A percentile compares a stretch with the other conserved stretches of the same genome.
Conservation (phyloP, 352 stramenopile species). For the Pythium oligandrum region DNA sequence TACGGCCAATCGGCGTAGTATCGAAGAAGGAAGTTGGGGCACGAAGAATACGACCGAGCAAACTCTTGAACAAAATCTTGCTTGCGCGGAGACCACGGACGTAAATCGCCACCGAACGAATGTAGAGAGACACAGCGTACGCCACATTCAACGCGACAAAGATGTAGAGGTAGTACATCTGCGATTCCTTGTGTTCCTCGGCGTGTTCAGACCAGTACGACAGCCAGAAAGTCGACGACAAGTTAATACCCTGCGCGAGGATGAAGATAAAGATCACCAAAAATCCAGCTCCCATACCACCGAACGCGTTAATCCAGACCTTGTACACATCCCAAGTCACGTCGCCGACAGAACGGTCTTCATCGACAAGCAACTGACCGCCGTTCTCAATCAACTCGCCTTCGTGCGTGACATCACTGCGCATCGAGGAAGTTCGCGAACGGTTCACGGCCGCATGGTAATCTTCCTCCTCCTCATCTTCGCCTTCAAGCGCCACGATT, state of each 20-base stretch:
- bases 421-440: slow-evolving; percentile 45
- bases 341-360: slow-evolving; percentile 58
- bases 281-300: slow-evolving; percentile 39
- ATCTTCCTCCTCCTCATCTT: slow-evolving; percentile 32
- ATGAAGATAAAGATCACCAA: slow-evolving; percentile 44
- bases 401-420: slow-evolving; percentile 46
- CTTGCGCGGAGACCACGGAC: slow-evolving; percentile 50
- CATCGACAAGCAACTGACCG: slow-evolving; percentile 52
- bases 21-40: slow-evolving; percentile 78
- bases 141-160: slow-evolving; percentile 67
- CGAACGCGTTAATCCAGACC: slow-evolving; percentile 58
- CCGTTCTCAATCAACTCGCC: slow-evolving; percentile 23
- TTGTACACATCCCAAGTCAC: slow-evolving; percentile 64
- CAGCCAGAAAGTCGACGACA: slow-evolving; percentile 85
- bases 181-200: slow-evolving; percentile 22
- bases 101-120: slow-evolving; percentile 57
- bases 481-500: slow-evolving; percentile 9
- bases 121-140: slow-evolving; percentile 61
- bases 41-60: slow-evolving; percentile 89
- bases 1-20: slow-evolving; percentile 68
- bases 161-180: slow-evolving; percentile 83
- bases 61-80: slow-evolving; percentile 45
- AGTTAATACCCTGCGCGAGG: slow-evolving; percentile 36
- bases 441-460: slow-evolving; percentile 30
- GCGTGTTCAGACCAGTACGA: slow-evolving; percentile 87